Conservation (phyloP, 2,329 filamentous ascomycete species). For the Hypomyces rosellus region DNA sequence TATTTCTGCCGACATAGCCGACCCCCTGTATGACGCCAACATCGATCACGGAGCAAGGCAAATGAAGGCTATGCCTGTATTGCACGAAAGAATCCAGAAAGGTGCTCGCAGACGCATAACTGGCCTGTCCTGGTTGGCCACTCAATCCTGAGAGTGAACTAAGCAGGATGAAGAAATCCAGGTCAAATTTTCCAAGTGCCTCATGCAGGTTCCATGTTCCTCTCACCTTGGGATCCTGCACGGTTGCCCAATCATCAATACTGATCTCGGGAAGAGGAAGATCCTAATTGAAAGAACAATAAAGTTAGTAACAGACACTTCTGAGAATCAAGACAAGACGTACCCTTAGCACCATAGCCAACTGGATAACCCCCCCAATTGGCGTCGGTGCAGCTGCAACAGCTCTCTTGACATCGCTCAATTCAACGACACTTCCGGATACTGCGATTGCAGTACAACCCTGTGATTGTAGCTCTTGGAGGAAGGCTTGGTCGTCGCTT, state of each 20-base stretch:
- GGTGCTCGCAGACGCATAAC: conserved; percentile 35
- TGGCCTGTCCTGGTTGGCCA: conserved; percentile 28
- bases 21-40: conserved; percentile 29
- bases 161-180: conserved; percentile 30
- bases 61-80: conserved; percentile 21
- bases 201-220: conserved; percentile 29
- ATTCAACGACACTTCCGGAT: conserved; percentile 7
- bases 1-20: conserved; percentile 17
- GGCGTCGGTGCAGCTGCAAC: conserved; percentile 15
- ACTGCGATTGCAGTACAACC: conserved; percentile 16
- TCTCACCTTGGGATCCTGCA: conserved; percentile 21
- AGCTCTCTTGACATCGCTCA: conserved; percentile 8
- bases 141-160: conserved; percentile 26
- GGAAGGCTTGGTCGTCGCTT: conserved; percentile 3
- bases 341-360: conserved; percentile 27
- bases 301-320: neutral
- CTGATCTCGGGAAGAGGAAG: conserved; percentile 23
- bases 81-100: conserved; percentile 32
- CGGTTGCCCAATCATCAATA: conserved; percentile 21
- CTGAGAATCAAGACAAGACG: neutral
- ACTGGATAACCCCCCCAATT: conserved; percentile 31
- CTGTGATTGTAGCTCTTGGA: conserved; percentile 15
- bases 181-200: conserved; percentile 4
- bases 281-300: conserved; percentile 3
- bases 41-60: conserved; percentile 25